Evolutionary conservation across 192 early-diverging fungal species (phyloP).

Genomic region (Dissophora globulifera): DNA sequence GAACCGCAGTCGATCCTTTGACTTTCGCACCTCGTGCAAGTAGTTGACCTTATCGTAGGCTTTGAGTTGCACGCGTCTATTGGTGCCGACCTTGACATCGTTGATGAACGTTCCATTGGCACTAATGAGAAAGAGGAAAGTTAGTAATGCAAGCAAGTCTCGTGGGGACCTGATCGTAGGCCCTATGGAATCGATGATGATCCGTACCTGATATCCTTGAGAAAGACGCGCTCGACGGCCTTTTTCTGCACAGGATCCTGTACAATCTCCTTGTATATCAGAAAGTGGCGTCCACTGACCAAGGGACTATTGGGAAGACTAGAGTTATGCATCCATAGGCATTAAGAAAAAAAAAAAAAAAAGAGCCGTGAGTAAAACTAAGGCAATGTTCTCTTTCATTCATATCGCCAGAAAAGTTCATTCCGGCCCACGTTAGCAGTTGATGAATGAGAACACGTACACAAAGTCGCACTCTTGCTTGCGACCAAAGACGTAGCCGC

Average conservation of each 20-base stretch:
- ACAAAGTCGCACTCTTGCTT: constrained; percentile 35
- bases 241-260: constrained; percentile 24
- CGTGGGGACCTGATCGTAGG: too few relatives aligned
- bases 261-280: constrained; percentile 46
- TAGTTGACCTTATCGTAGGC: constrained; percentile 74
- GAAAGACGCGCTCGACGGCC: constrained; percentile 44
- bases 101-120: constrained; percentile 81
- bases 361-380: constrained; percentile 22
- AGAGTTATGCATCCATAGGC: too few relatives aligned
- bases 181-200: too few relatives aligned
- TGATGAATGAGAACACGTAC: constrained; percentile 33
- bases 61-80: constrained; percentile 61
- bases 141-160: neutral
- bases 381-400: too few relatives aligned
- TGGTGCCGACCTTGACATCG: constrained; percentile 61
- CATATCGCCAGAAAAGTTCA: too few relatives aligned
- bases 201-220: constrained; percentile 46
- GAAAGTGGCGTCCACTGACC: constrained; percentile 46
- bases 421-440: too few relatives aligned
- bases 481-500: constrained; percentile 51
- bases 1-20: constrained; percentile 17
- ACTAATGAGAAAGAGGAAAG: constrained; percentile 35
- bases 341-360: too few relatives aligned
- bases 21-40: constrained; percentile 49
- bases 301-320: constrained; percentile 28